Evolutionary conservation across 768 basidiomycete genomes (phyloP).

Genomic region (Ramaria sp.): DNA sequence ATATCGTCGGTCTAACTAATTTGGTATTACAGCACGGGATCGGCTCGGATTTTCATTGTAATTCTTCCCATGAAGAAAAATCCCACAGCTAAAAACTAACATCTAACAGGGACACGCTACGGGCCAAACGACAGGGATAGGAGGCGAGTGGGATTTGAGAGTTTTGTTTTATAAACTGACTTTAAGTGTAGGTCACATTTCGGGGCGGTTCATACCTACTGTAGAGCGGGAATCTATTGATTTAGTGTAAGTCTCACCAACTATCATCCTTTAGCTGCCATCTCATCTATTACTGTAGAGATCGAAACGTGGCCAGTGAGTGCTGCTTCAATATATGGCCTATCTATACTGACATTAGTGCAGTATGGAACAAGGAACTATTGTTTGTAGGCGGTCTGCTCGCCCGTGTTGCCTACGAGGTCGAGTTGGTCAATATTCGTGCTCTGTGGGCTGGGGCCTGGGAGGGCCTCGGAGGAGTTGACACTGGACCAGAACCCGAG

Average conservation of each 20-base stretch:
- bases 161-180: neutral
- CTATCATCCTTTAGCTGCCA: neutral
- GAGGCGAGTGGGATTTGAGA: slow-evolving; percentile 17
- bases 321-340: slow-evolving; percentile 8
- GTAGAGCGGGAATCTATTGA: slow-evolving; percentile 93
- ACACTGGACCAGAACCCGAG: slow-evolving; percentile 26
- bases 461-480: slow-evolving; percentile 20
- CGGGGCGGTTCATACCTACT: slow-evolving; percentile 87
- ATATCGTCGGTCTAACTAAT: neutral
- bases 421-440: slow-evolving; percentile 56
- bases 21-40: slow-evolving; percentile 37
- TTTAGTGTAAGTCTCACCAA: slow-evolving; percentile 49
- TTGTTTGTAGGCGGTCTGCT: slow-evolving; percentile 78
- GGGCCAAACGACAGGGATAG: slow-evolving; percentile 80
- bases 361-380: slow-evolving; percentile 87
- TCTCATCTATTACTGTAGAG: slow-evolving; percentile 31
- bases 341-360: neutral
- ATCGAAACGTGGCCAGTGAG: slow-evolving; percentile 70
- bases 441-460: slow-evolving; percentile 46
- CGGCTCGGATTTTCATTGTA: slow-evolving; percentile 79
- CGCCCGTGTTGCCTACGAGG: slow-evolving; percentile 73
- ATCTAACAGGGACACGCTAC: slow-evolving; percentile 69
- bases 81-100: slow-evolving; percentile 5
- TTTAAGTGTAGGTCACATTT: slow-evolving; percentile 31
- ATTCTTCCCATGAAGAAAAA: slow-evolving; percentile 14